These are phyloP conservation scores for Phaffia australis DNA, from an alignment of 768 basidiomycete genomes.

Conservation along the genomic window DNA sequence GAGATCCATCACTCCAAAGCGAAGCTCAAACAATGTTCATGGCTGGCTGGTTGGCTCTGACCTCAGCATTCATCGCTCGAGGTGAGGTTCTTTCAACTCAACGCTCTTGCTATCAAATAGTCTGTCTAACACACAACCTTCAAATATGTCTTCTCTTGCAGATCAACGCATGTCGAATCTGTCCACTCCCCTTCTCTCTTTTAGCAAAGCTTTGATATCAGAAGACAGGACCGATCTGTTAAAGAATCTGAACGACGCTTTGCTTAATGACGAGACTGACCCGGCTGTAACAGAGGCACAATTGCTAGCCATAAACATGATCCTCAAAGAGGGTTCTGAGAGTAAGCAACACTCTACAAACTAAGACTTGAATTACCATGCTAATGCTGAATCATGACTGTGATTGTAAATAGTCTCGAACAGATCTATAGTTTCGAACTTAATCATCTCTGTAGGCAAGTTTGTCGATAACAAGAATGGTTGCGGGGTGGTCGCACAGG, in stretches of 20 bases:
- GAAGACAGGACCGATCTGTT: slow-evolving; percentile 13
- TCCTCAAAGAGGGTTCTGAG: slow-evolving; percentile 20
- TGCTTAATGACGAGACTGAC: not conserved
- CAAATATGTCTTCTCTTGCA: not conserved
- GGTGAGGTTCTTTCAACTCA: not conserved
- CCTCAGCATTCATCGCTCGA: not conserved
- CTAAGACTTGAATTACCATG: not conserved
- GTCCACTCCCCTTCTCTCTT: slow-evolving; percentile 4
- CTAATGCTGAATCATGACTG: not conserved
- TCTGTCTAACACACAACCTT: not conserved
- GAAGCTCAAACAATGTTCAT: slow-evolving; percentile 7
- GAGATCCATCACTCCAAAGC: not conserved
- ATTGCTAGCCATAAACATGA: slow-evolving; percentile 4
- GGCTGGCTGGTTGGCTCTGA: slow-evolving; percentile 12
- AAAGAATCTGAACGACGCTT: slow-evolving; percentile 1
- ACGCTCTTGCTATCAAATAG: not conserved
- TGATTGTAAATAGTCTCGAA: slow-evolving; percentile 9
- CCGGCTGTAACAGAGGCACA: slow-evolving; percentile 8
- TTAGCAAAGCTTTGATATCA: slow-evolving; percentile 5
- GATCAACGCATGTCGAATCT: not conserved
- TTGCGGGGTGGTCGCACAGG: slow-evolving; percentile 9
- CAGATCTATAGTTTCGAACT: not conserved
- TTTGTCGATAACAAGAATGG: slow-evolving; percentile 10
- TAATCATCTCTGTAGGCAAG: slow-evolving; percentile 1
- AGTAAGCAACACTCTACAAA: not conserved